Evolutionary conservation across 75 land plant species (phyloP), one percentile per base, ranked within the genome.

Genomic region (Gnetum montanum): DNA sequence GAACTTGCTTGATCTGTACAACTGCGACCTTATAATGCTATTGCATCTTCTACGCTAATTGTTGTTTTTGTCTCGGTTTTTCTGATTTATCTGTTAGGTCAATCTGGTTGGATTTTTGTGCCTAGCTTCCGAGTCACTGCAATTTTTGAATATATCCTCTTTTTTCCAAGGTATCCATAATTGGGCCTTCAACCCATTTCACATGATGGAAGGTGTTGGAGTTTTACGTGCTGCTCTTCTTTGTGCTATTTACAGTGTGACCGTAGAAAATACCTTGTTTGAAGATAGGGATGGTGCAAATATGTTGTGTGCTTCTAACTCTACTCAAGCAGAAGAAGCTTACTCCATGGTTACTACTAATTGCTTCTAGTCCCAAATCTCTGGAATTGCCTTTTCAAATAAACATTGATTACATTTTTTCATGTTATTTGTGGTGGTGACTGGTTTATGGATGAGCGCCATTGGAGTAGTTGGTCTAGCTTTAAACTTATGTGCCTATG

Each of bases 131-230:
- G 65, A 16, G 65, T 62, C 33, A 55, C 46, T 30, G 33, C 43
- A 23, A 62, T 63, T 34, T 63, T 43, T 41, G 26, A 29, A 29
- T 66, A 57, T 34, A 61, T 58, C 34, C 57, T 66, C 30, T n/a
- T n/a, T 64, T n/a, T n/a, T 64, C 41, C 38, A 63, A 53, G 62
- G 61, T 16, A 54, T 64, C 46, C 68, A 66, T 58, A 64, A 64
- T 64, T 64, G 48, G 37, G 55, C 31, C 28, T 64, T 64, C 43
- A 46, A 37, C 8, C 12, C 31, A 28, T 49, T 49, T 28, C 31
- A 49, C 6, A 11, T 15, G n/a, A 49, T 68, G 31, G 11, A 38
- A 60, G 58, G 52, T 61, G 58, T 22, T 11, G 48, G 41, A 50
- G 65, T 68, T 29, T 52, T 68, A 3, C 49, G 43, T 28, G 45